Evolutionary conservation across 176 grass and related monocot species (phyloP), one percentile per base, ranked within the genome.

Genomic region (Chrysopogon serrulatus): DNA sequence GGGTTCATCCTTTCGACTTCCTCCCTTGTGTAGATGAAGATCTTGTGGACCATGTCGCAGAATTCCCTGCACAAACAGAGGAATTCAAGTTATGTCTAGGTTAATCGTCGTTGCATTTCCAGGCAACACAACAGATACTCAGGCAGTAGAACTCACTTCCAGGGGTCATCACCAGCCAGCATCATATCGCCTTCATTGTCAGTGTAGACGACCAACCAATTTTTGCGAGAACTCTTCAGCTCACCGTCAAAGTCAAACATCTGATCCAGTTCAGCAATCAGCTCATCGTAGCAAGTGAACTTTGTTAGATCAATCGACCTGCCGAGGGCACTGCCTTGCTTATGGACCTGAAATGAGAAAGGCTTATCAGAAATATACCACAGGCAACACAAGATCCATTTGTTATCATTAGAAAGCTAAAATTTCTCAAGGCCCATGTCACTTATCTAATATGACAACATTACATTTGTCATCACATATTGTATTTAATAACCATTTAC

Each of bases 171-270:
- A 32, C 95, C 95, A 61, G 93, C 95, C 53, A 98, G 90, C 95
- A 98, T 98, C 88, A 94, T 98, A 72, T 98, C 95, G 26, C 90
- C 92, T 65, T 98, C 95, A 62, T 82, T 89, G 54, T 98, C 95
- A 26, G 90, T 98, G 71, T 93, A 98, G 12, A 98, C 95, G 23
- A 98, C 82, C 78, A 90, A 66, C 95, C 95, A 98, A 28, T 90
- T 92, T 78, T 82, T 98, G 70, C 68, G 17, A 62, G 76, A 26
- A 87, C 74, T 24, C 24, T 70, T 80, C 74, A 98, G 76, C 34
- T 94, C 95, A 81, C 95, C 95, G 68, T 87, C 71, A 32, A 98
- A 98, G 77, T 93, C 92, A 49, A 98, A 94, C 95, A 94, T 98
- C 70, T 32, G 69, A 75, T 98, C 95, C 54, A 98, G 69, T 81